Conservation (phyloP, 2,329 filamentous ascomycete genomes). For the Penicillium decumbens region DNA sequence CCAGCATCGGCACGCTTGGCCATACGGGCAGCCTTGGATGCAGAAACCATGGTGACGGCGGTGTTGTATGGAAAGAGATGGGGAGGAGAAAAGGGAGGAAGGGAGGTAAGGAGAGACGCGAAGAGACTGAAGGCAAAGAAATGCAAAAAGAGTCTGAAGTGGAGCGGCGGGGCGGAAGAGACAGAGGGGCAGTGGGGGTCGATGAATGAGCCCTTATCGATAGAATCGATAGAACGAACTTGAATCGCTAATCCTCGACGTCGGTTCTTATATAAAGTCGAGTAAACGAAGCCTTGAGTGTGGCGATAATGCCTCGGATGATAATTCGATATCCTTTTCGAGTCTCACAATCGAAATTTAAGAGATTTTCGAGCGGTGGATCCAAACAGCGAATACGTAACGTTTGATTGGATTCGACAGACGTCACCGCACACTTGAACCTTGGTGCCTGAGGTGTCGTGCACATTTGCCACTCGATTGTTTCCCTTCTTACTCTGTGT, state of each 20-base stretch:
- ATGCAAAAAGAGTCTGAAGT: conserved; percentile 24
- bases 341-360: background rate
- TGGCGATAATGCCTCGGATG: background rate
- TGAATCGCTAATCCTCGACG: background rate
- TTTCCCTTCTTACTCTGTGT: no score
- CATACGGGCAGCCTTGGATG: conserved; percentile 64
- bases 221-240: conserved; percentile 39
- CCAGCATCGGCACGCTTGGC: conserved; percentile 63
- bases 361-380: conserved; percentile 29
- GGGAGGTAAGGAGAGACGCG: conserved; percentile 8
- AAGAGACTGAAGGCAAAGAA: conserved; percentile 10
- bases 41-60: conserved; percentile 56
- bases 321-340: background rate
- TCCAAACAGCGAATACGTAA: background rate
- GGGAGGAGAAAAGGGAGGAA: conserved; percentile 8
- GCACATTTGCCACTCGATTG: conserved; percentile 1
- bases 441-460: conserved; percentile 5
- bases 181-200: conserved; percentile 24
- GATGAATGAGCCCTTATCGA: conserved; percentile 40
- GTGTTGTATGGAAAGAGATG: conserved; percentile 7
- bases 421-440: conserved; percentile 26
- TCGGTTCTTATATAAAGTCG: background rate
- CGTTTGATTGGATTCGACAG: conserved; percentile 13
- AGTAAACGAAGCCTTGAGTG: background rate
- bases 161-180: conserved; percentile 29